Evolutionary conservation across 768 basidiomycete species (phyloP), one percentile per base, ranked within the genome.

Genomic region (Strobilomyces echinocephalus): DNA sequence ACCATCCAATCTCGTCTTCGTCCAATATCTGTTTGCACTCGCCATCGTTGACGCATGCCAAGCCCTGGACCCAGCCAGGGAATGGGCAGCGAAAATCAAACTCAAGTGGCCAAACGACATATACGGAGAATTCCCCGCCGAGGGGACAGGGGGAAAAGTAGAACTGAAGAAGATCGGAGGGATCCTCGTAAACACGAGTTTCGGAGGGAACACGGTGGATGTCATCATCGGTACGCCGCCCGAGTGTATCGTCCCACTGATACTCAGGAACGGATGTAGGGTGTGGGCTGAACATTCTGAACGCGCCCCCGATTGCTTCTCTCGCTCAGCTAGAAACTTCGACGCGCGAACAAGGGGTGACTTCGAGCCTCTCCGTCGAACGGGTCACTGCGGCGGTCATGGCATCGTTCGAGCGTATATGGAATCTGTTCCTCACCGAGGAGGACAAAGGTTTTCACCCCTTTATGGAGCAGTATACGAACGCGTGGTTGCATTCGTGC

Each of bases 81-180:
- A 16, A 33, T 75, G 72, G 47, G 84, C 81, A 12, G 71, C 81
- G 3, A 75, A 75, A 14, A 80, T 97, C 11, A 77, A 84, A 38
- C 73, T 98, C 24, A 98, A 97, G 69, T 98, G 97, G 97, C 97
- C 95, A 18, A 98, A 98, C 63, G 97, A 98, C 61, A 74, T 99
- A 5, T 97, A 97, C 62, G 88, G 84, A 2, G 76, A 83, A 38
- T 74, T 77, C 38, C 82, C 74, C 33, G 72, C 68, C 4, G 73
- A 73, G 9, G 30, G 30, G 5, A 12, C 49, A 6, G 6, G 26
- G 33, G 55, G 33, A 18, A 42, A 38, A 1, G 73, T 72, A 18
- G 80, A 82, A 59, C 70, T 70, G 53, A 85, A 79, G 69, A 98
- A 99, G 70, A 73, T 97, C 34, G 95, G 95, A 1, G 95, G 97